Conservation (phyloP, 2,329 filamentous ascomycete genomes). For the Cryphonectria parasitica region DNA sequence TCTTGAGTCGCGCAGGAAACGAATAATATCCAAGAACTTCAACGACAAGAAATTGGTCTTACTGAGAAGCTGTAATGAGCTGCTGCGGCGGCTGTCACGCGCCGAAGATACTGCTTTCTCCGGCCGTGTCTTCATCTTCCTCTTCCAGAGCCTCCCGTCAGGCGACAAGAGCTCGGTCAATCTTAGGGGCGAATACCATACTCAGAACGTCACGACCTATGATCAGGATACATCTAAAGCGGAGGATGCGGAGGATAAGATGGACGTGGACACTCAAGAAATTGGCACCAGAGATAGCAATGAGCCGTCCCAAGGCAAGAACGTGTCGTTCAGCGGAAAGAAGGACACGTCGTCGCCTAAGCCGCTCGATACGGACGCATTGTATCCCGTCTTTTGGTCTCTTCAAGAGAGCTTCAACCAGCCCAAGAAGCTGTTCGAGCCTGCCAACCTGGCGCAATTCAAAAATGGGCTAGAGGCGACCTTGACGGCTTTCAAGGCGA, state of each 20-base stretch:
- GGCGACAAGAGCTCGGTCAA: slow-evolving; percentile 98
- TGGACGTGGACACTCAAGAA: slow-evolving; percentile 67
- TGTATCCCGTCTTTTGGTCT: slow-evolving; percentile 95
- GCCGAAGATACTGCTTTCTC: slow-evolving; percentile 98
- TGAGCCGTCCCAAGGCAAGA: slow-evolving; percentile 44
- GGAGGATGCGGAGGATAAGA: slow-evolving; percentile 51
- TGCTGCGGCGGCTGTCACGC: slow-evolving; percentile 89
- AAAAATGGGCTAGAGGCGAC: slow-evolving; percentile 73
- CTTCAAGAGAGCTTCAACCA: slow-evolving; percentile 91
- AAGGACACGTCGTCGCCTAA: slow-evolving; percentile 49
- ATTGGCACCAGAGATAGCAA: slow-evolving; percentile 42
- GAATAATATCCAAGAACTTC: slow-evolving; percentile 80
- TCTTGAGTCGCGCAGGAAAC: slow-evolving; percentile 88
- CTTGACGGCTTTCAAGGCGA: slow-evolving; percentile 57
- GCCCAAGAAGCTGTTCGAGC: slow-evolving; percentile 79
- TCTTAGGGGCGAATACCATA: slow-evolving; percentile 90
- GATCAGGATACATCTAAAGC: slow-evolving; percentile 58
- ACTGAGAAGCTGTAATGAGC: slow-evolving; percentile 91
- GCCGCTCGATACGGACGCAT: slow-evolving; percentile 65
- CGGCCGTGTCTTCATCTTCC: slow-evolving; percentile 95
- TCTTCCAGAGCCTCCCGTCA: slow-evolving; percentile 96
- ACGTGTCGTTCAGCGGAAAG: slow-evolving; percentile 49
- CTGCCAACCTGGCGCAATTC: slow-evolving; percentile 76
- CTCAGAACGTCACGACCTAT: slow-evolving; percentile 89
- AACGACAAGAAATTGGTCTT: slow-evolving; percentile 86